Base-by-base conservation (phyloP, 495 filamentous ascomycete genomes). In the Opeltia flavorubescens region DNA sequence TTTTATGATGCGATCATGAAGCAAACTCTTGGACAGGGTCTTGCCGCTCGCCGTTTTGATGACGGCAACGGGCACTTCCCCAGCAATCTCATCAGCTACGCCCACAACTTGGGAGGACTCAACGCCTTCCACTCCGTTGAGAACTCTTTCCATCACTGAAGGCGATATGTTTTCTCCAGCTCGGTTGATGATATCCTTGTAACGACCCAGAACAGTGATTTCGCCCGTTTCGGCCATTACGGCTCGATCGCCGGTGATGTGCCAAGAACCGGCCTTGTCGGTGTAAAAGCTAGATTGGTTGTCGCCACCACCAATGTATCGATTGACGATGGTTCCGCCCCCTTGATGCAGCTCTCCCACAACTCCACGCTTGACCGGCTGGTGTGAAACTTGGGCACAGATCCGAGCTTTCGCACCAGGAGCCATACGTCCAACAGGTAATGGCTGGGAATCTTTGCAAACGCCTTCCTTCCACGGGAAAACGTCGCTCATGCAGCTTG, bases 181-280 rank as follows among this genome's bases (percentile, higher is more conserved):
- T 2, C 70, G 61, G 27, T 72, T 67, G 46, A 74, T 69, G 28
- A 66, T 52, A 44, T 72, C 70, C 47, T 72, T 74, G 54, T 68
- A 66, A 27, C 69, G 52, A 4, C 71, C 68, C 35, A 65, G 39
- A 13, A 74, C 56, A 12, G 57, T 58, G 2, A 71, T 41, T 8
- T 49, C 58, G 12, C 59, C 62, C 25, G 63, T 54, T 1, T 52
- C 45, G 34, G 60, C 58, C 43, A 72, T 66, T 25, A 61, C 44
- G 1, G 64, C 70, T 53, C 67, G 61, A 48, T 74, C 70, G 7
- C 69, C 69, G 29, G 66, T 66, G 11, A 46, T 43, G 23, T 69
- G 53, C 70, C 70, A 72, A 12, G 36, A 33, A 3, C 50, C 51
- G 2, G 50, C 48, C 26, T 62, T 55, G 13, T 65, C 62, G 3